phyloP scores from a whole-genome alignment of 164 flowering plant genomes.

The Santalum album region DNA sequence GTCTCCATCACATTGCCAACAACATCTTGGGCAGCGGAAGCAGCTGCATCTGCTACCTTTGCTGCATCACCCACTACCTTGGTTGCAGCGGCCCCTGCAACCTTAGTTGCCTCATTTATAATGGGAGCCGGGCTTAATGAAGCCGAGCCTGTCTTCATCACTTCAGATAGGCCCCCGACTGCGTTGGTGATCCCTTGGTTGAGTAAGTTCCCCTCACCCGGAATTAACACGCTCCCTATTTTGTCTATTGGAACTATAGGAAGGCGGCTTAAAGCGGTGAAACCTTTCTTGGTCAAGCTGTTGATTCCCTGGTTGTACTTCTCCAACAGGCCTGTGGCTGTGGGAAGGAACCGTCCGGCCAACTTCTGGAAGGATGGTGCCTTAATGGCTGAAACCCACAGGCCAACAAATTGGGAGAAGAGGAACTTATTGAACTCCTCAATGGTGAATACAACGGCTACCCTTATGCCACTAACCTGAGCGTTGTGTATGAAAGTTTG shows the following conservation, averaged over 20 bases:
- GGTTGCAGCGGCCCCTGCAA: not conserved
- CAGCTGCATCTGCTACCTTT: not conserved
- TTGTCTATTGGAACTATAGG: conserved; percentile 56
- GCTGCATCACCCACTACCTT: not conserved
- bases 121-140: not conserved
- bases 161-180: not conserved
- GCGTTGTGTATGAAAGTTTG: conserved; percentile 28
- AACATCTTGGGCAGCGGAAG: not conserved
- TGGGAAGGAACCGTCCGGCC: conserved; percentile 34
- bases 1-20: too few relatives aligned
- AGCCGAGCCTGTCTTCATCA: not conserved
- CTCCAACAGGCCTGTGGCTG: conserved; percentile 32
- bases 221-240: conserved; percentile 36
- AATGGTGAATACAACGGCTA: conserved; percentile 28
- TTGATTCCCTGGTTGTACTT: conserved; percentile 42
- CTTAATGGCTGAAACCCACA: conserved; percentile 26
- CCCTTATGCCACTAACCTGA: conserved; percentile 33
- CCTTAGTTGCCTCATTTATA: not conserved
- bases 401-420: conserved; percentile 15
- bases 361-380: conserved; percentile 25
- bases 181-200: not conserved
- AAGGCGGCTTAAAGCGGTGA: conserved; percentile 26
- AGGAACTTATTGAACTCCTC: conserved; percentile 25
- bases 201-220: conserved; percentile 8
- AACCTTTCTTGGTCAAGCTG: conserved; percentile 33